Evolutionary conservation across 1,139 yeast genomes (phyloP).

Genomic region (Geotrichum fermentans): DNA sequence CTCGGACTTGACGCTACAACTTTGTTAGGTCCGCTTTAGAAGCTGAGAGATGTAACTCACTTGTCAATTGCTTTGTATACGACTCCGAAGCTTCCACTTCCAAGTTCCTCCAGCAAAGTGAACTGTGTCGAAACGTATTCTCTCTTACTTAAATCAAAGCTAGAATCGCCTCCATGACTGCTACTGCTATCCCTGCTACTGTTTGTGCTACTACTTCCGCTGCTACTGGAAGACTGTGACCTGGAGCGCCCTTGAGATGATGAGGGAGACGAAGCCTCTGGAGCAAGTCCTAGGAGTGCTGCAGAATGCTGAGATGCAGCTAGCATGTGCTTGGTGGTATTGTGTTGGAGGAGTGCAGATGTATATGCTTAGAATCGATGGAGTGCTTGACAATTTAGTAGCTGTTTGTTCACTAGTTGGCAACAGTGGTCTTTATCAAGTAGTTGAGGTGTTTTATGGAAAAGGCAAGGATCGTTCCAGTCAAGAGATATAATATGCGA

Average conservation of each 20-base stretch:
- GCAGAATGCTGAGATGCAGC: not conserved
- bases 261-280: not conserved
- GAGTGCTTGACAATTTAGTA: too few relatives aligned
- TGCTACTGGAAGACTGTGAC: not conserved
- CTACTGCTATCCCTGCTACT: not conserved
- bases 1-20: constrained; percentile 8
- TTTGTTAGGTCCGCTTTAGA: not conserved
- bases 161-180: not conserved
- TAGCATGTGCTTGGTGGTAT: not conserved
- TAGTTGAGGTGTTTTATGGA: too few relatives aligned
- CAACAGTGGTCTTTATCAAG: too few relatives aligned
- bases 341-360: too few relatives aligned
- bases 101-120: constrained; percentile 68
- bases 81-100: constrained; percentile 84
- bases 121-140: constrained; percentile 47
- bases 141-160: constrained; percentile 24
- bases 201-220: not conserved
- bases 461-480: too few relatives aligned
- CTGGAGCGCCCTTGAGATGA: not conserved
- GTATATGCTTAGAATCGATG: too few relatives aligned
- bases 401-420: too few relatives aligned
- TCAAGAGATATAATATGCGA: too few relatives aligned
- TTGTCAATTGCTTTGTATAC: constrained; percentile 70
- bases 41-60: constrained; percentile 9
- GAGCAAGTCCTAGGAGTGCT: not conserved